phyloP scores from a whole-genome alignment of 1,284 basidiomycete species.

The Cystobasidium slooffiae region DNA sequence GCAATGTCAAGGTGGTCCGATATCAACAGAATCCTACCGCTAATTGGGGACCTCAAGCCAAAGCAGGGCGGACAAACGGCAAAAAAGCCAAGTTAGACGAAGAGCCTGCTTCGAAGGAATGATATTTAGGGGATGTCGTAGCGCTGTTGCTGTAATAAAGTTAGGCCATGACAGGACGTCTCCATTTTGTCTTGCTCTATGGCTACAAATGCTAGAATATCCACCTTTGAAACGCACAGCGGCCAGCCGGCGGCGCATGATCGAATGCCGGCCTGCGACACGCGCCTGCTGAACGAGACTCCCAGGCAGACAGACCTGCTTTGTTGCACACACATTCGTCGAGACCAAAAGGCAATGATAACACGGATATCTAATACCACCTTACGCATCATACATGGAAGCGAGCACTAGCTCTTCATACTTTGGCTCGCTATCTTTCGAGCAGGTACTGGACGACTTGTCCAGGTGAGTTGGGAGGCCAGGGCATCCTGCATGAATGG shows the following conservation, averaged over 20 bases:
- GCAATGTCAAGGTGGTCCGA: slow-evolving; percentile 75
- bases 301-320: too few relatives aligned
- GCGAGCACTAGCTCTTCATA: slow-evolving; percentile 21
- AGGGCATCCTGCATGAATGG: background rate
- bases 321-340: background rate
- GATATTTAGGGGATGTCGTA: background rate
- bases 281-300: too few relatives aligned
- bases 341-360: background rate
- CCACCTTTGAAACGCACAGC: too few relatives aligned
- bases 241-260: too few relatives aligned
- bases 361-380: background rate
- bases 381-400: slow-evolving; percentile 13
- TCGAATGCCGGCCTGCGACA: too few relatives aligned
- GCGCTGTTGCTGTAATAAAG: background rate
- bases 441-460: slow-evolving; percentile 42
- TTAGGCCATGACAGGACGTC: too few relatives aligned
- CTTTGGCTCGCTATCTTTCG: slow-evolving; percentile 26
- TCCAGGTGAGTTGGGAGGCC: slow-evolving; percentile 21
- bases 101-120: background rate
- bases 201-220: too few relatives aligned
- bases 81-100: background rate
- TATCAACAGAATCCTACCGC: slow-evolving; percentile 90
- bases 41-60: slow-evolving; percentile 80
- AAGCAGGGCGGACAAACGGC: slow-evolving; percentile 43
- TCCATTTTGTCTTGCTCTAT: too few relatives aligned